Evolutionary conservation across 108 stramenopile genomes (phyloP).

Genomic region (Aurantiochytrium sp.): DNA sequence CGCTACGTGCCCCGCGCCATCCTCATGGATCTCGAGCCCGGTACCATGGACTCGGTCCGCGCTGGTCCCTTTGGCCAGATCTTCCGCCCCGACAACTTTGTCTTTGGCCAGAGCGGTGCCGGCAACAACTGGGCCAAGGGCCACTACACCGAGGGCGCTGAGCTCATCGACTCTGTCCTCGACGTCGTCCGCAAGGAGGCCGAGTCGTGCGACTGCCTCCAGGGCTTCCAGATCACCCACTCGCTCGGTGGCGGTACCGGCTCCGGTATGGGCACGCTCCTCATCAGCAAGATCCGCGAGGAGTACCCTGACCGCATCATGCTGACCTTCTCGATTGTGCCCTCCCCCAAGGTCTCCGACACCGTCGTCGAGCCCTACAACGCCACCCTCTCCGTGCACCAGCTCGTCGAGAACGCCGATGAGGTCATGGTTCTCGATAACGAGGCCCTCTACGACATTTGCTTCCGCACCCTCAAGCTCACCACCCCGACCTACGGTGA

Average conservation of each 20-base stretch:
- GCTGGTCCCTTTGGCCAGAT: constrained; percentile 62
- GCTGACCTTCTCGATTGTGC: constrained; percentile 78
- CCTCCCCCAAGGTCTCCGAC: constrained; percentile 90
- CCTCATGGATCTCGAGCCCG: constrained; percentile 81
- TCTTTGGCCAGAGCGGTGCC: constrained; percentile 79
- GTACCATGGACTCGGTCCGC: constrained; percentile 81
- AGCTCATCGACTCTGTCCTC: constrained; percentile 84
- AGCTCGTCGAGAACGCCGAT: constrained; percentile 92
- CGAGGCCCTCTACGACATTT: constrained; percentile 90
- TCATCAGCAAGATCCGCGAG: constrained; percentile 4
- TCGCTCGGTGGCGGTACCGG: constrained; percentile 87
- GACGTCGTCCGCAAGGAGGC: constrained; percentile 86
- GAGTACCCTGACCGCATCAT: constrained; percentile 66
- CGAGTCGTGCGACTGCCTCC: constrained; percentile 75
- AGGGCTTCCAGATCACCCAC: constrained; percentile 81
- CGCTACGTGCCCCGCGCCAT: constrained; percentile 51
- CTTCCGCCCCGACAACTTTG: constrained; percentile 90
- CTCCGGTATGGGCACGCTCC: constrained; percentile 74
- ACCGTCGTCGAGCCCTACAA: constrained; percentile 93
- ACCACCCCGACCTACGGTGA: constrained; percentile 80
- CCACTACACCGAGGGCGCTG: constrained; percentile 90
- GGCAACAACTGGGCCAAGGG: constrained; percentile 91
- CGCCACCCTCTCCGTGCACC: constrained; percentile 87
- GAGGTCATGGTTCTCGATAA: constrained; percentile 90
- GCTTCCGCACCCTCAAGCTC: constrained; percentile 84